Percentiles rank a stretch among this genome's conserved stretches.
Conservation (phyloP, 1,284 basidiomycete species). For the Naganishia sp. region DNA sequence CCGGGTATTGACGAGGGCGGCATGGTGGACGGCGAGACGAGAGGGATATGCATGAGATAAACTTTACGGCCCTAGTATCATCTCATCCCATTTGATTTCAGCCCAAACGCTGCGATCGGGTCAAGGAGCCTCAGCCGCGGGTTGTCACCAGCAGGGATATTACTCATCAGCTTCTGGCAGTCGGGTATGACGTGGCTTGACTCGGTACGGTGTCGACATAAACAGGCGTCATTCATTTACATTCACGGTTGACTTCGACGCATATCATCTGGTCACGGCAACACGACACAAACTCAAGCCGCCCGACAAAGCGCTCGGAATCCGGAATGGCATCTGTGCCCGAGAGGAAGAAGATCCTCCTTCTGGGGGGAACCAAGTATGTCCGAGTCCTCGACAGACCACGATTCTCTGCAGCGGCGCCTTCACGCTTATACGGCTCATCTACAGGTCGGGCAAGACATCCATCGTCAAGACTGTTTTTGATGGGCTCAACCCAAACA, state of each 20-base stretch:
- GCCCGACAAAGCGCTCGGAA: too few species aligned
- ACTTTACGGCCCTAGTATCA: not conserved
- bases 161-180: not conserved
- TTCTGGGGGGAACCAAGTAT: constrained; percentile 76
- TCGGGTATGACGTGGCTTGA: too few species aligned
- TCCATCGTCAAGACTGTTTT: constrained; percentile 90
- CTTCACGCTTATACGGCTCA: constrained; percentile 26
- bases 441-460: constrained; percentile 80
- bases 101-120: too few species aligned
- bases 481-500: constrained; percentile 76
- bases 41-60: not conserved
- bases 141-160: constrained; percentile 5
- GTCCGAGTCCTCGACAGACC: constrained; percentile 30
- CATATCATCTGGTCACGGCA: not conserved
- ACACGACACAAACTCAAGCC: not conserved
- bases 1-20: constrained; percentile 25
- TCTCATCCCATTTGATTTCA: too few species aligned
- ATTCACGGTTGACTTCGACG: too few species aligned
- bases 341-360: constrained; percentile 63
- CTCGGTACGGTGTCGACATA: too few species aligned
- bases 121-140: not conserved
- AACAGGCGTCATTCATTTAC: too few species aligned
- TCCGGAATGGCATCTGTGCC: constrained; percentile 9
- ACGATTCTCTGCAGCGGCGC: not conserved
- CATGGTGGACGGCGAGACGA: not conserved